These are phyloP conservation scores for Oxytropis ochrocephala DNA, from an alignment of 306 rosid species.

Conservation along the genomic window DNA sequence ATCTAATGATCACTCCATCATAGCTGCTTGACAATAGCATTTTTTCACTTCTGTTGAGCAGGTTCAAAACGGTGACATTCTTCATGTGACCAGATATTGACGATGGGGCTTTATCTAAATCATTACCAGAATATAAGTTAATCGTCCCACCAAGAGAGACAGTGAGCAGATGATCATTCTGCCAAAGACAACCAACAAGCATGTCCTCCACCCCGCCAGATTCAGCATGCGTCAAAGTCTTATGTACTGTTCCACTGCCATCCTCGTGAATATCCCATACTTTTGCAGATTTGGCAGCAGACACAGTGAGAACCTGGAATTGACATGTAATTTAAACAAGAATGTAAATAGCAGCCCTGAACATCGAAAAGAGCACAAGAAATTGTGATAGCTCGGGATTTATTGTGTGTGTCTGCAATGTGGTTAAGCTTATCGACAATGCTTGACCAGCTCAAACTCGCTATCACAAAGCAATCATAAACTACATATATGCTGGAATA, in stretches of 20 bases:
- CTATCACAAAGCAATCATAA: background rate
- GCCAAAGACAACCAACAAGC: constrained; percentile 96
- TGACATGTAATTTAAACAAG: background rate
- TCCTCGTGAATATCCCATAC: constrained; percentile 78
- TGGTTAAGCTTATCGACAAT: constrained; percentile 10
- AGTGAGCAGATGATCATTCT: constrained; percentile 65
- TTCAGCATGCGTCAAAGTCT: constrained; percentile 53
- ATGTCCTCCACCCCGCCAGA: constrained; percentile 88
- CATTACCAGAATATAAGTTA: constrained; percentile 56
- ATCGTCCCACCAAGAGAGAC: constrained; percentile 88
- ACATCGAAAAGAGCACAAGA: background rate
- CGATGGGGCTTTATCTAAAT: constrained; percentile 64
- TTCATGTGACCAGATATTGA: constrained; percentile 84
- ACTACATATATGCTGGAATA: background rate
- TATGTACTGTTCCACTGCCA: constrained; percentile 61
- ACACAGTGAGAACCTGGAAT: constrained; percentile 76
- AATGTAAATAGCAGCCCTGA: background rate
- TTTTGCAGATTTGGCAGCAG: constrained; percentile 97
- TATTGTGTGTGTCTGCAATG: background rate
- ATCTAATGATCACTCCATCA: constrained; percentile 80
- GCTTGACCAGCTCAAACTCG: background rate
- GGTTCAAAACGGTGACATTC: constrained; percentile 62
- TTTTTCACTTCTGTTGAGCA: constrained; percentile 57
- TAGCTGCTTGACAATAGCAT: constrained; percentile 83
- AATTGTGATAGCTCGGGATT: background rate